phyloP scores from a whole-genome alignment of 1,139 yeast genomes.

The Taphrina wiesneri region DNA sequence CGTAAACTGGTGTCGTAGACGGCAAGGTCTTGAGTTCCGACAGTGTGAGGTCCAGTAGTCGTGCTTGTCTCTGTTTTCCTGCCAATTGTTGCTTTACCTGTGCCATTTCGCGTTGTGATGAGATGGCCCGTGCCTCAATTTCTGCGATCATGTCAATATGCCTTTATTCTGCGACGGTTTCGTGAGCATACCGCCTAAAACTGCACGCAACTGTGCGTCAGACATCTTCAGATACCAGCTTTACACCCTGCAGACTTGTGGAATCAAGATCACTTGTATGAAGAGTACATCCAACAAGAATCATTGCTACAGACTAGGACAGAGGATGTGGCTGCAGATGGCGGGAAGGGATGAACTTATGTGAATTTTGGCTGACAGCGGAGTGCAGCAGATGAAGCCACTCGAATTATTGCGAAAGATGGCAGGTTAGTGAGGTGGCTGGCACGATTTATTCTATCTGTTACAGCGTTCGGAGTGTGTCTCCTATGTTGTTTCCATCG shows the following conservation, averaged over 20 bases:
- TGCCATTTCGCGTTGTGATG: constrained; percentile 23
- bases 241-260: neutral
- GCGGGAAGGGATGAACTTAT: neutral
- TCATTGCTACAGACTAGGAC: neutral
- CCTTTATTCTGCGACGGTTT: neutral
- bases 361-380: neutral
- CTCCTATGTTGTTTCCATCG: neutral
- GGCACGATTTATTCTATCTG: neutral
- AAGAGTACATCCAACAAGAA: too few species aligned
- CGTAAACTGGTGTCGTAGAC: constrained; percentile 13
- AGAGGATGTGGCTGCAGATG: neutral
- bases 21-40: constrained; percentile 23
- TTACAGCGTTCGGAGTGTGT: neutral
- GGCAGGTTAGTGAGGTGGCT: constrained; percentile 2
- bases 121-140: constrained; percentile 28
- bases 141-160: neutral
- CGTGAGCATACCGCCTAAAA: neutral
- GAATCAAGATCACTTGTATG: too few species aligned
- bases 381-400: neutral
- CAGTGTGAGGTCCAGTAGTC: constrained; percentile 23
- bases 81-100: constrained; percentile 17
- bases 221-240: neutral
- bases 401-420: constrained; percentile 2
- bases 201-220: constrained; percentile 20
- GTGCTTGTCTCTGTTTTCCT: constrained; percentile 6